Base-by-base conservation (phyloP, 1,139 yeast species). In the Suhomyces bolitotheri region DNA sequence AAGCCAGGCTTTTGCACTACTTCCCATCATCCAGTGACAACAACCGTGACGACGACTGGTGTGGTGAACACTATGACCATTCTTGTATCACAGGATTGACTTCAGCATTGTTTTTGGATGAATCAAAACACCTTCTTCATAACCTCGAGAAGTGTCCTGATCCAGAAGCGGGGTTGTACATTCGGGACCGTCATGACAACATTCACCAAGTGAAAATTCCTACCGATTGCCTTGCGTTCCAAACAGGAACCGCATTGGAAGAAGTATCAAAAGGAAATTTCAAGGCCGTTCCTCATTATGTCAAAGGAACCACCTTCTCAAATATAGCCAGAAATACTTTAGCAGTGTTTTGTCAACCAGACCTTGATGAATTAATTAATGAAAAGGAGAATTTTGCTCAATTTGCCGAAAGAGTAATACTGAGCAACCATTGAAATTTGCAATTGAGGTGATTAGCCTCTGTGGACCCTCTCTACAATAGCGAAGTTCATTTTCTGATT, bases 271-370 rank as follows among this genome's bases (percentile, higher is more conserved):
- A 54, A n/a, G 69, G 70, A 10, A 56, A 58, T 21, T 77, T 80
- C 56, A 73, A 70, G 50, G 84, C 83, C 1, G 84, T 79, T 8
- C 77, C 83, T 1, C 85, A 80, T 50, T 73, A 64, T 40, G 85
- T 79, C 11, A 66, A 62, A 39, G 82, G 79, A 1, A 54, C 73
- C 0, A 31, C 33, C 2, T 29, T 54, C 5, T 62, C 69, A 1
- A 47, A 51, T 7, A 56, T 76, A 17, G 66, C 77, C 15, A 58
- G 85, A 40, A 78, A 76, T 46, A 79, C 85, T 0, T 57, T 79
- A 41, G 85, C 86, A 0, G 80, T 80, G 4, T 80, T 80, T 48
- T 76, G 82, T 49, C 85, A 80, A 53, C 85, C 85, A 1, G 69
- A 75, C 34, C 59, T 80, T 39, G 70, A 74, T 33, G 80, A 73